A percentile compares a stretch with the other conserved stretches of the same genome.
These are phyloP conservation scores for Spinellus fusiger DNA, from an alignment of 192 early-diverging fungal genomes.

Conservation along the genomic window DNA sequence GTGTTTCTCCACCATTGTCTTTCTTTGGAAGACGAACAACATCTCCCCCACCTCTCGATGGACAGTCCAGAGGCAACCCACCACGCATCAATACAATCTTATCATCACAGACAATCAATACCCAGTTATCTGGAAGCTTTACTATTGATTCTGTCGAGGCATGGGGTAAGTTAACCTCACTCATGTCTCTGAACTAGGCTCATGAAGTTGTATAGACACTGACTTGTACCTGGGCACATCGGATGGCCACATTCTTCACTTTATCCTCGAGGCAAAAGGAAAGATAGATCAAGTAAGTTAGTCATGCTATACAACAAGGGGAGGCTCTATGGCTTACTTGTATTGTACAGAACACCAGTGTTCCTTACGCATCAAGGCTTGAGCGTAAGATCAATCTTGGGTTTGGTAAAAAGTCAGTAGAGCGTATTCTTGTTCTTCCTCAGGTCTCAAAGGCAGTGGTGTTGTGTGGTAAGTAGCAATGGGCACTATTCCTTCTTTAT, in stretches of 20 bases:
- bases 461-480: constrained; percentile 49
- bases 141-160: constrained; percentile 42
- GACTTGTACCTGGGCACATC: constrained; percentile 73
- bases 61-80: not conserved
- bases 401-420: constrained; percentile 54
- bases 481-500: not conserved
- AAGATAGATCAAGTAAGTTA: constrained; percentile 6
- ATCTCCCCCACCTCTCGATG: constrained; percentile 16
- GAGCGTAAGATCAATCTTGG: constrained; percentile 45
- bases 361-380: constrained; percentile 24
- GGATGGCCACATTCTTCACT: constrained; percentile 67
- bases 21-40: constrained; percentile 20
- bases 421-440: constrained; percentile 57
- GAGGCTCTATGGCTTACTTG: not conserved
- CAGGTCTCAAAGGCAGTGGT: constrained; percentile 59
- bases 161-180: constrained; percentile 34
- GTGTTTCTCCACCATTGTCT: constrained; percentile 14
- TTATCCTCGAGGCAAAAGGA: constrained; percentile 43
- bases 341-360: no score
- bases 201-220: constrained; percentile 43
- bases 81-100: constrained; percentile 8
- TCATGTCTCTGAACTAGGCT: not conserved
- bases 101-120: constrained; percentile 12
- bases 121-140: constrained; percentile 22
- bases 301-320: not conserved